Evolutionary conservation across 73 alveolate species (phyloP).

Genomic region (Symbiodinium pilosum): DNA sequence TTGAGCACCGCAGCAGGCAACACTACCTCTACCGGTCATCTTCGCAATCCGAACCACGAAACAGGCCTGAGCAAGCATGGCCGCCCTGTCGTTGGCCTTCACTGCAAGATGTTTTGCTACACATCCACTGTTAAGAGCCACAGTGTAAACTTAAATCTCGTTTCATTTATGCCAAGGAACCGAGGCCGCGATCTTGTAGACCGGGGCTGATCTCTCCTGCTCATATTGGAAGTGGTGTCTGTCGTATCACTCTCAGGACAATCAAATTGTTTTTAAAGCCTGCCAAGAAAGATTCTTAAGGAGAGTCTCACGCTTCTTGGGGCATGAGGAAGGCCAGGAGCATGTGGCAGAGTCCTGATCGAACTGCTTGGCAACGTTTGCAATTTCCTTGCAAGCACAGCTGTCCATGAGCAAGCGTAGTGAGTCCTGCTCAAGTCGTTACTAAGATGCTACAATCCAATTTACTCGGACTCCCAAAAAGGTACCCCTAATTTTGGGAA

Average conservation of each 20-base stretch:
- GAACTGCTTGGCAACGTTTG: slow-evolving; percentile 45
- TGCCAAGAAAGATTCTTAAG: neutral
- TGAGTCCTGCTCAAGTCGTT: neutral
- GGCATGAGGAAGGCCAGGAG: neutral
- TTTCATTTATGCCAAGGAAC: neutral
- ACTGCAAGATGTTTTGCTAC: neutral
- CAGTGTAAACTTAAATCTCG: too few species aligned
- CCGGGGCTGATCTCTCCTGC: neutral
- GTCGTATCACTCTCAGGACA: too few species aligned
- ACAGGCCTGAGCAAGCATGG: neutral
- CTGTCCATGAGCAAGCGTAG: neutral
- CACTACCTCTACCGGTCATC: too few species aligned
- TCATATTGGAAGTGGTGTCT: too few species aligned
- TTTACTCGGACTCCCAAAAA: too few species aligned
- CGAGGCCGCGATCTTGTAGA: slow-evolving; percentile 1
- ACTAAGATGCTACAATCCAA: neutral
- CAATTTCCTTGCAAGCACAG: slow-evolving; percentile 3
- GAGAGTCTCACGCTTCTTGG: neutral
- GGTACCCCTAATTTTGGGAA: too few species aligned
- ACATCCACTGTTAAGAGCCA: too few species aligned
- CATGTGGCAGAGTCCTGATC: slow-evolving; percentile 20
- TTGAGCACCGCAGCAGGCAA: too few species aligned
- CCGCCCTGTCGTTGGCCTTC: neutral
- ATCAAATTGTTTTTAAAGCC: too few species aligned
- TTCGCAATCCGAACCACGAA: neutral